Evolutionary conservation across 208 protist genomes (phyloP), one percentile per base, ranked within the genome.

Genomic region (Kentomonas sorsogonicus): DNA sequence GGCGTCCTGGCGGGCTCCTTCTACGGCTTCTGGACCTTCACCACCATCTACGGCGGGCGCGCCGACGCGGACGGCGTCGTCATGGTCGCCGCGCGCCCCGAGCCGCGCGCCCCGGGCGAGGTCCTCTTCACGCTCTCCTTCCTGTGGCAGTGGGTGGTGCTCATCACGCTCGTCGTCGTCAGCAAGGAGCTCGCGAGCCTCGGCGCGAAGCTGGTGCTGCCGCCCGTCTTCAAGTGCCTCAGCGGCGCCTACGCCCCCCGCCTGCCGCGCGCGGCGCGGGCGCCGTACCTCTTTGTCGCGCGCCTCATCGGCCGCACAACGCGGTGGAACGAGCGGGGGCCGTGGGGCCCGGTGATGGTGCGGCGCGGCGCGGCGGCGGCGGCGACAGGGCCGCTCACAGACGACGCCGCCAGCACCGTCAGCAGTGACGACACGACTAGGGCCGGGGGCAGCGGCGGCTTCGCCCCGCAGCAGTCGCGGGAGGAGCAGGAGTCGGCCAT

Each of bases 101-200:
- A 47, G 23, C 50, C 69, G 11, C 52, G 50, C 6, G 16, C 54
- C 36, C 3, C 72, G 11, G 51, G 31, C 10, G 62, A 71, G 41
- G 50, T 57, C 1, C 23, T 80, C 2, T 59, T 78, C 46, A 58
- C 64, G 11, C 64, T 43, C 43, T 16, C 1, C 18, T 86, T 90
- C 53, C 39, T 73, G 11, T 16, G 34, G 7, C 61, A 86, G 59
- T 85, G 71, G 64, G 22, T 75, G 11, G 48, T 39, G 10, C 78
- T 76, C 57, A 67, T 86, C 6, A 23, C 72, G 0, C 33, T 84
- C 10, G 43, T 73, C 41, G 48, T 85, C 23, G 56, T 60, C 10
- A 57, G 43, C 39, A 82, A 80, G 67, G 83, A 90, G 66, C 3
- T 74, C 10, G 52, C 71, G 11, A 69, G 69, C 11, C 29, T 77